Percentiles rank a stretch among this genome's conserved stretches.
phyloP scores from a whole-genome alignment of 371 early-diverging fungal species.

The Mortierella sp. region DNA sequence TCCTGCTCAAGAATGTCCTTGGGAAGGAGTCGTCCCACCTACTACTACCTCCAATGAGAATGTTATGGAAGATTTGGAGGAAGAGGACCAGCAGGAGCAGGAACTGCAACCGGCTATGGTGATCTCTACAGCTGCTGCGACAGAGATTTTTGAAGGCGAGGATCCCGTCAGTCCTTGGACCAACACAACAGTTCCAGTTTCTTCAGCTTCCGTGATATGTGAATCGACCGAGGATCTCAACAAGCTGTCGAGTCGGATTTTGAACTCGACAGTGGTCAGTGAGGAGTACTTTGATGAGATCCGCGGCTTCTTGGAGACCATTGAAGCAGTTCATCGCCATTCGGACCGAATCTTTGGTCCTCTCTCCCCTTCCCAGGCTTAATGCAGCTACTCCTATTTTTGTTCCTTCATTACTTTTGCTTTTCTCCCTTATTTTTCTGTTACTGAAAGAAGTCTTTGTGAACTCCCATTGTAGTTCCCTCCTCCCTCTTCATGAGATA shows the following conservation, averaged over 20 bases:
- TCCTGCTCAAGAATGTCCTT: constrained; percentile 33
- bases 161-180: constrained; percentile 23
- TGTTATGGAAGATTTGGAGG: neutral
- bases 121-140: neutral
- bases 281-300: constrained; percentile 52
- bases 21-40: constrained; percentile 24
- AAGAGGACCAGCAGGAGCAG: constrained; percentile 4
- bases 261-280: constrained; percentile 26
- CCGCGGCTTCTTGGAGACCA: constrained; percentile 40
- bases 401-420: too few relatives aligned
- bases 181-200: neutral
- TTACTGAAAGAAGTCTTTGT: too few relatives aligned
- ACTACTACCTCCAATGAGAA: too few relatives aligned
- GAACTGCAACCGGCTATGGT: neutral
- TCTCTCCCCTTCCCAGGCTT: neutral
- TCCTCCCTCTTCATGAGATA: too few relatives aligned
- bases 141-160: constrained; percentile 16
- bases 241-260: constrained; percentile 40
- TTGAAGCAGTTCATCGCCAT: constrained; percentile 44
- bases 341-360: constrained; percentile 26
- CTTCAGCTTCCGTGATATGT: constrained; percentile 3
- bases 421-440: too few relatives aligned
- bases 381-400: too few relatives aligned
- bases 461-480: too few relatives aligned
- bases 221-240: constrained; percentile 29